Conservation (phyloP, 306 rosid species). For the Neltuma alba region DNA sequence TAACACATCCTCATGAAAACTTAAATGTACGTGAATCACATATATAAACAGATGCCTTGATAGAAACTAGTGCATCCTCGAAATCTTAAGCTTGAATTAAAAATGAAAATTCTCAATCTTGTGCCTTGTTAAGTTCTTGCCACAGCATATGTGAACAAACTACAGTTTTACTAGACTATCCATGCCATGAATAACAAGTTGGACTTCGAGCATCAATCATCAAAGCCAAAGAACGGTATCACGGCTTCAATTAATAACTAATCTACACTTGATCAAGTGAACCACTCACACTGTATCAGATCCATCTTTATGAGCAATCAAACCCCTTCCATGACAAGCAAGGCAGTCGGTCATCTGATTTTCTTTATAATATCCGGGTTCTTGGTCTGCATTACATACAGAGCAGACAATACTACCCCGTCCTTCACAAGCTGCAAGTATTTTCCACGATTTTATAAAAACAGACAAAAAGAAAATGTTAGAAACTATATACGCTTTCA, state of each 20-base stretch:
- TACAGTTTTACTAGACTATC: neutral
- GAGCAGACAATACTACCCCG: conserved; percentile 66
- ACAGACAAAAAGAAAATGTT: conserved; percentile 4
- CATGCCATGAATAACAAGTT: neutral
- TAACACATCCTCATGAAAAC: conserved; percentile 75
- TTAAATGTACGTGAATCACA: conserved; percentile 24
- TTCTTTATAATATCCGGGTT: conserved; percentile 79
- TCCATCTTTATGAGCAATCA: conserved; percentile 96
- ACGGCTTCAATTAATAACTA: conserved; percentile 21
- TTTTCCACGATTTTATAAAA: conserved; percentile 28
- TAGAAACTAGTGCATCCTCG: conserved; percentile 19
- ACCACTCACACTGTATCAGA: conserved; percentile 81
- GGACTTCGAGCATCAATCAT: conserved; percentile 3
- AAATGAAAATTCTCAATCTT: conserved; percentile 17
- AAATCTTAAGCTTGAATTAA: conserved; percentile 8
- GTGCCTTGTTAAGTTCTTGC: conserved; percentile 2
- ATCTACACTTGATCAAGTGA: conserved; percentile 2
- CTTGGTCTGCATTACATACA: conserved; percentile 72
- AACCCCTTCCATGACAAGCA: conserved; percentile 90
- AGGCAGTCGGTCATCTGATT: conserved; percentile 78
- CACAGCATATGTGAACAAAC: neutral
- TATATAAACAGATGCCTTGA: conserved; percentile 27
- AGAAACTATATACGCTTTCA: conserved; percentile 7
- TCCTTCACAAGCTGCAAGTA: conserved; percentile 75
- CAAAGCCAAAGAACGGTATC: conserved; percentile 11